Base-by-base conservation (phyloP, 2,329 filamentous ascomycete genomes). In the Myriosclerotinia scirpicola region DNA sequence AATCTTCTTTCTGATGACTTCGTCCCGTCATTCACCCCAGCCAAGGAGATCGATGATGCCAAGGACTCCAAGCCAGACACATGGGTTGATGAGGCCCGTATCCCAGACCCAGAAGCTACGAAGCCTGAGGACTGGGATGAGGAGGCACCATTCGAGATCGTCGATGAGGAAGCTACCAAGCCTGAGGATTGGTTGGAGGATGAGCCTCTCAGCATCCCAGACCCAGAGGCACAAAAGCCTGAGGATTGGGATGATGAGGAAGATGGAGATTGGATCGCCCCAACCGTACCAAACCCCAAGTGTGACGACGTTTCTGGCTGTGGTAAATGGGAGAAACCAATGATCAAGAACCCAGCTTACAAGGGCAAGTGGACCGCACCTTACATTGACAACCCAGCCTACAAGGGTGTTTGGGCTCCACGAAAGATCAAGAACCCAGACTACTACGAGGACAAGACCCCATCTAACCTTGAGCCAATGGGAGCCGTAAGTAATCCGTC, bases 231-330 rank as follows among this genome's bases (percentile, higher is more conserved):
- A 62, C 85, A 91, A 83, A 99, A 98, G 90, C 95, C 95, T 70
- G 93, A 97, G 82, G 95, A 98, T 79, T 99, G 95, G 95, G 94
- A 97, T 82, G 94, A 99, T 68, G 95, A 99, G 84, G 95, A 99
- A 83, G 95, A 99, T 79, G 95, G 95, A 80, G 95, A 99, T 84
- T 99, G 93, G 93, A 80, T 67, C 60, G 66, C 93, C 63, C 95
- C 94, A 67, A 93, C 89, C 65, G 87, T 99, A 65, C 86, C 92
- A 78, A 98, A 99, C 88, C 91, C 94, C 80, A 97, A 97, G 87
- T 98, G 95, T 78, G 87, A 89, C 71, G 94, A 98, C 67, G 91
- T 84, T 72, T 93, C 94, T 82, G 95, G 95, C 77, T 98, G 95
- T 80, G 95, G 95, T 76, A 87, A 90, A 76, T 99, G 95, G 95